Percentiles rank a stretch among this genome's conserved stretches.
Evolutionary conservation across 768 basidiomycete species (phyloP).

Genomic region (Agaricus blazei): DNA sequence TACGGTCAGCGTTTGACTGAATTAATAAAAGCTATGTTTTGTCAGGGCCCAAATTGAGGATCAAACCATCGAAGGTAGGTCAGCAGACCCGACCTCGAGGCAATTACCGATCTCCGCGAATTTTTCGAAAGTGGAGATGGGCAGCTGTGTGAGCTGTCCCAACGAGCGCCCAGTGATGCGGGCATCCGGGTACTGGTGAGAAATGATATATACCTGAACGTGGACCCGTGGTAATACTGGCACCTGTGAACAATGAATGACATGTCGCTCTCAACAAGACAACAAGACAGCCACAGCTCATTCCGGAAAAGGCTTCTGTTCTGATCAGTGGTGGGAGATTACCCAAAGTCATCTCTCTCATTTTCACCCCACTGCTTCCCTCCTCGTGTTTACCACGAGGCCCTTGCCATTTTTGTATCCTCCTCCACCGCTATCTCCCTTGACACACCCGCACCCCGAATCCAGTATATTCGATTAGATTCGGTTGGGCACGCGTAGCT

Average conservation of each 20-base stretch:
- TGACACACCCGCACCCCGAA: neutral
- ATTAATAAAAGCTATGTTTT: too few relatives aligned
- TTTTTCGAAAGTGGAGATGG: neutral
- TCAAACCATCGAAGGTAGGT: too few relatives aligned
- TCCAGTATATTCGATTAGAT: neutral
- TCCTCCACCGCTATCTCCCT: neutral
- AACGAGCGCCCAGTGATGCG: too few relatives aligned
- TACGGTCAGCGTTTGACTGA: too few relatives aligned
- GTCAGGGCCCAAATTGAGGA: too few relatives aligned
- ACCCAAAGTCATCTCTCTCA: neutral
- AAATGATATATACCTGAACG: neutral
- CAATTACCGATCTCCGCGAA: constrained; percentile 1
- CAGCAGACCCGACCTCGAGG: neutral
- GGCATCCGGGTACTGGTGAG: too few relatives aligned
- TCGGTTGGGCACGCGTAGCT: neutral
- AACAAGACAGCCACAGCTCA: neutral
- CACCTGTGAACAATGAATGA: neutral
- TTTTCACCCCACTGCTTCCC: neutral
- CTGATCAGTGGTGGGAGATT: constrained; percentile 1
- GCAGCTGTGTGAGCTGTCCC: too few relatives aligned
- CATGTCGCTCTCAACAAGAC: neutral
- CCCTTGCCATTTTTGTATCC: constrained; percentile 7
- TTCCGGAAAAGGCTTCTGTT: constrained; percentile 8
- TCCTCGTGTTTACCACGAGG: constrained; percentile 12
- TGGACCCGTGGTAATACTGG: neutral